Percentiles rank a stretch among this genome's conserved stretches.
These are phyloP conservation scores for Paraleonurus japonicus DNA, from an alignment of 257 asterid species.

Conservation along the genomic window DNA sequence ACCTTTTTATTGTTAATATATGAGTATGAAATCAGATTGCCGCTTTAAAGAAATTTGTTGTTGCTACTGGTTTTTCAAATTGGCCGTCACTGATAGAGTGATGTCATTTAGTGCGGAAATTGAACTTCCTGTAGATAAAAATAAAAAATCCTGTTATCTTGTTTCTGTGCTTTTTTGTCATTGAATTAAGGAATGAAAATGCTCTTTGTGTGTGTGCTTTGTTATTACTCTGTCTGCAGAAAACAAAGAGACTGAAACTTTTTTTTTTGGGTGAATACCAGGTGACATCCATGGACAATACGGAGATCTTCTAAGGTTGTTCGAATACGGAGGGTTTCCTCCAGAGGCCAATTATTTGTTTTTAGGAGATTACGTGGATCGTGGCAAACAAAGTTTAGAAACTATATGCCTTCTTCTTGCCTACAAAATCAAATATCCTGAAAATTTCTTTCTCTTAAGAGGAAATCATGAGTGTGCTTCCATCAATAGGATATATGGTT, in stretches of 20 bases:
- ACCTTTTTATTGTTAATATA: not conserved
- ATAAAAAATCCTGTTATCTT: not conserved
- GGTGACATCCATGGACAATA: conserved; percentile 81
- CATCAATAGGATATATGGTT: conserved; percentile 71
- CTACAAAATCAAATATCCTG: conserved; percentile 74
- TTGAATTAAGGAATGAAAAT: not conserved
- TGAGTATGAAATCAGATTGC: not conserved
- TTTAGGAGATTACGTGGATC: conserved; percentile 74
- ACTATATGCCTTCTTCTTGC: conserved; percentile 77
- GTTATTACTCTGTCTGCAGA: not conserved
- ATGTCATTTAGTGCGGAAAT: not conserved
- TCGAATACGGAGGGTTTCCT: conserved; percentile 75
- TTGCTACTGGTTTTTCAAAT: not conserved
- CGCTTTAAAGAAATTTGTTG: not conserved
- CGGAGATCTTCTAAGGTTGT: conserved; percentile 70
- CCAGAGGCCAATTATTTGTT: conserved; percentile 75
- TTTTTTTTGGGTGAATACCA: conserved; percentile 30
- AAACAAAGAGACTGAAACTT: not conserved
- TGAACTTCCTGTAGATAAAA: not conserved
- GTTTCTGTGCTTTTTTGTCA: not conserved
- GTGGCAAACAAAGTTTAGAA: conserved; percentile 75
- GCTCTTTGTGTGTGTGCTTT: not conserved
- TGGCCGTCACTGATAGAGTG: not conserved
- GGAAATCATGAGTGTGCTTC: conserved; percentile 81
- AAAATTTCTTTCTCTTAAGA: conserved; percentile 69